Base-by-base conservation (phyloP, 805 yeast species). In the Schwanniomyces polymorphus region DNA sequence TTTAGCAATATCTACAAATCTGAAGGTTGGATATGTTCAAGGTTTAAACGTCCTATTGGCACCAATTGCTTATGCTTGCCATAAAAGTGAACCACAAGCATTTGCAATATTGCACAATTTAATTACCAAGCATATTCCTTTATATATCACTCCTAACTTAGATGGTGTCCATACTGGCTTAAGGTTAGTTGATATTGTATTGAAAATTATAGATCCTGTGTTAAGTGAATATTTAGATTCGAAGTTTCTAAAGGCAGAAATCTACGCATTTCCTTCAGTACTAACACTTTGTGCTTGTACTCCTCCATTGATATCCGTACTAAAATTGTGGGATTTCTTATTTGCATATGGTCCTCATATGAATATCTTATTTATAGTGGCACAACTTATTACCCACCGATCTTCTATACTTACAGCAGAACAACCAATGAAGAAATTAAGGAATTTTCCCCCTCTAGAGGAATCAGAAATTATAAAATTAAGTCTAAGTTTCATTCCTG, bases 261-360 rank as follows among this genome's bases (percentile, higher is more conserved):
- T 91, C 23, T 91, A 91, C 62, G 97, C 95, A 0, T 84, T 91
- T 53, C 88, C 91, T 4, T 83, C 91, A 0, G 87, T 90, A 0
- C 67, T 91, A 52, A 91, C 97, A 0, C 69, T 91, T 41, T 83
- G 91, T 46, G 92, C 97, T 2, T 88, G 96, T 57, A 89, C 95
- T 5, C 96, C 95, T 8, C 91, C 97, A 0, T 70, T 91, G 39
- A 68, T 72, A 27, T 89, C 91, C 52, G 87, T 88, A 1, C 66
- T 91, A 33, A 79, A 82, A 48, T 72, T 91, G 14, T 91, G 97
- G 97, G 97, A 91, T 63, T 87, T 91, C 54, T 67, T 90, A 56
- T 86, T 91, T 65, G 96, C 97, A 3, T 91, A 88, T 58, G 97
- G 97, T 0, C 81, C 87, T 16, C 97, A 91, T 59, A 78, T 90